These are phyloP conservation scores for Trichoderma reesei DNA, from an alignment of 495 filamentous ascomycete species.

Conservation along the genomic window DNA sequence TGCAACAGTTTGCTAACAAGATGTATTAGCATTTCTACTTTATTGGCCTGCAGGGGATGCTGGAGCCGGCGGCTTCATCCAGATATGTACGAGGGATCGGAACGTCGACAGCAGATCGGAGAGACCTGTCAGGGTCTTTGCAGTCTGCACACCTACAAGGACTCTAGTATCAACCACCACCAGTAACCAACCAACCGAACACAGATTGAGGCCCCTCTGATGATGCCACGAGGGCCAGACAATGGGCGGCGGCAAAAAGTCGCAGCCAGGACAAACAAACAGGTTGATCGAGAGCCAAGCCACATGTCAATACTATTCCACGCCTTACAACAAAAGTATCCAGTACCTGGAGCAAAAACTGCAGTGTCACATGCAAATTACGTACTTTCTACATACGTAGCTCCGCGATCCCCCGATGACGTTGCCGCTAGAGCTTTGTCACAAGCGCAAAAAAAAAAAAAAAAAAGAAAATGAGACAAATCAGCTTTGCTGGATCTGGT, in stretches of 20 bases:
- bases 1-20: no score
- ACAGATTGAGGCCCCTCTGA: not conserved
- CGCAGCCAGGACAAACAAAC: not conserved
- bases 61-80: no score
- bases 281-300: not conserved
- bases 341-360: not conserved
- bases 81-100: no score
- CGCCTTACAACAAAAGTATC: not conserved
- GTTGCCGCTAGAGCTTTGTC: not conserved
- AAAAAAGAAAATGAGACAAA: not conserved
- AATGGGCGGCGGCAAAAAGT: not conserved
- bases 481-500: no score
- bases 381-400: not conserved
- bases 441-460: not conserved
- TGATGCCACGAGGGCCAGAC: not conserved
- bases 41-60: no score
- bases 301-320: not conserved
- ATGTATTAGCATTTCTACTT: no score
- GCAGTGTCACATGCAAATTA: not conserved
- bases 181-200: no score
- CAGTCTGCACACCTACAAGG: no score
- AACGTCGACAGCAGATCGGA: no score
- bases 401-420: not conserved
- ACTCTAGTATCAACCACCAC: no score
- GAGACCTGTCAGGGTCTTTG: no score